Evolutionary conservation across 352 stramenopile genomes (phyloP), one percentile per base, ranked within the genome.

Genomic region (Pythium angustatum): DNA sequence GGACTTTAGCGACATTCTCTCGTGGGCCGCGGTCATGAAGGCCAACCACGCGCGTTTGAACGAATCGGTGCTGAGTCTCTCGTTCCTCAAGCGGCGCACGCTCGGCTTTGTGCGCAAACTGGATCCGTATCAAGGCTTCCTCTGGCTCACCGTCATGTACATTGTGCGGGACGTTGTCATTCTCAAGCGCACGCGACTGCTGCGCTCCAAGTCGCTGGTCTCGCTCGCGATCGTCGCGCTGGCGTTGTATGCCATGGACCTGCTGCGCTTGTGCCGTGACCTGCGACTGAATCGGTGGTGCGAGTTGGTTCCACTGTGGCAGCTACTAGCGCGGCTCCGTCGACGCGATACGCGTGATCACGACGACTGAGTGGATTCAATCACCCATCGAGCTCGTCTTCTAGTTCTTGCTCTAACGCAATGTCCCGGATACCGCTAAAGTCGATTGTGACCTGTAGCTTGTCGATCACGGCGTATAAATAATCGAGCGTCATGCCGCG

Each of bases 1-100:
- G 9, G 83, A 94, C 54, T 90, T 94, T 51, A 62, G 53, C 3
- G 85, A 94, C 64, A 83, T 94, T 45, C 63, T 94, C 3, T 92
- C 83, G 4, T 93, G 85, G 81, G 75, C 74, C 0, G 80, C 83
- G 1, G 76, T 90, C 30, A 85, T 94, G 72, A 94, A 94, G 57
- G 66, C 58, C 6, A 84, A 84, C 21, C 71, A 88, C 58, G 68
- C 86, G 21, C 33, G 64, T 10, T 50, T 36, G 1, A 61, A 69
- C 43, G 50, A 43, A 52, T 62, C n/a, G 24, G 51, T 19, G 12
- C 52, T 58, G 38, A 72, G 59, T 33, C 19, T 68, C 9, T 49
- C 48, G 26, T 73, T 53, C 21, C 30, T 73, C 36, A 30, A 55
- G 36, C 34, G 45, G 9, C 36, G 36, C 31, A 31, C 41, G 12